Conservation (phyloP, 306 rosid species). For the Dalbergia cochinchinensis region DNA sequence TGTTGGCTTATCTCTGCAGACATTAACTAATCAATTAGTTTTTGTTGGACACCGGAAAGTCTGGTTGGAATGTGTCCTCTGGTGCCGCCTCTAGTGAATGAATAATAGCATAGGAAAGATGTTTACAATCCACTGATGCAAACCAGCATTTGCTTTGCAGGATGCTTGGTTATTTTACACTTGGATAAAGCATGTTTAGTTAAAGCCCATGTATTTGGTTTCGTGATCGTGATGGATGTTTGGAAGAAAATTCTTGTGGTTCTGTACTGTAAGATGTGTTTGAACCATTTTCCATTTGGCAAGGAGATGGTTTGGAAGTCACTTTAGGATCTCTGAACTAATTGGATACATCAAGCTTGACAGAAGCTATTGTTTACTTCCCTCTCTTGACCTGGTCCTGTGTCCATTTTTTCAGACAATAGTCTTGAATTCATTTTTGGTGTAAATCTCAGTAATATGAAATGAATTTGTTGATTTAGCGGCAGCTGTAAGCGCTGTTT, state of each 20-base stretch:
- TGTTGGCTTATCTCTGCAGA: not conserved
- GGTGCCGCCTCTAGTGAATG: no score
- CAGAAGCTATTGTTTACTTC: slow-evolving; percentile 21
- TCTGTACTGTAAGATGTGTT: slow-evolving; percentile 38
- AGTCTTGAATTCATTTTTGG: slow-evolving; percentile 30
- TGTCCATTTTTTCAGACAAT: slow-evolving; percentile 11
- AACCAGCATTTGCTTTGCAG: slow-evolving; percentile 41
- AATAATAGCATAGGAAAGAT: not conserved
- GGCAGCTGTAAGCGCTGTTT: not conserved
- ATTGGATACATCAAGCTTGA: slow-evolving; percentile 41
- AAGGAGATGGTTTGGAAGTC: slow-evolving; percentile 35
- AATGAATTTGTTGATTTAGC: not conserved
- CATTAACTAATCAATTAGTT: slow-evolving; percentile 4
- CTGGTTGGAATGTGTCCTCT: no score
- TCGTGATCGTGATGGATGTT: not conserved
- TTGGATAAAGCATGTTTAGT: slow-evolving; percentile 43
- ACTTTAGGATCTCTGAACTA: slow-evolving; percentile 16
- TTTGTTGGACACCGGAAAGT: not conserved
- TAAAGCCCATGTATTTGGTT: slow-evolving; percentile 16
- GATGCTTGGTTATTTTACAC: slow-evolving; percentile 59
- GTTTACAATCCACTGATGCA: slow-evolving; percentile 33
- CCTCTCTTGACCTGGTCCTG: slow-evolving; percentile 10
- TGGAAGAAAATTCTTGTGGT: slow-evolving; percentile 32
- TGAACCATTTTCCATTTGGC: slow-evolving; percentile 36
- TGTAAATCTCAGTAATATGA: slow-evolving; percentile 46